Conservation (phyloP, 257 asterid species). For the Gynochthodes officinalis region DNA sequence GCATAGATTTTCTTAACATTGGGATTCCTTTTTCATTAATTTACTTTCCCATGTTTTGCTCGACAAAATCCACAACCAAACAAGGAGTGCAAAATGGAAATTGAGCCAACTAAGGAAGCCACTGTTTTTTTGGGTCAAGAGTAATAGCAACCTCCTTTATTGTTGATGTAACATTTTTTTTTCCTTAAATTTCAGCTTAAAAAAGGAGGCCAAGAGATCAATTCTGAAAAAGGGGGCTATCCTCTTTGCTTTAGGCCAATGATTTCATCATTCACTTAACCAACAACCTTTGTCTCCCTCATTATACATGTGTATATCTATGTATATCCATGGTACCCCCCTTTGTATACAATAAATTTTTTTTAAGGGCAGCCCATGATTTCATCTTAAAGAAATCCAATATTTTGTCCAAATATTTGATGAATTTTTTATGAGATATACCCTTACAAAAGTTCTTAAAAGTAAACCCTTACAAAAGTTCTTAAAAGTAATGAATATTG, state of each 20-base stretch:
- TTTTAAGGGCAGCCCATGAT: no score
- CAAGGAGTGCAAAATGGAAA: not conserved
- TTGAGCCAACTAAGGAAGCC: slow-evolving; percentile 1
- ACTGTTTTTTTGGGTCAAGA: not conserved
- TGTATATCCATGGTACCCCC: no score
- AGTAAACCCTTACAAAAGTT: no score
- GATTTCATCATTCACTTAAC: slow-evolving; percentile 22
- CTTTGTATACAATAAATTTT: no score
- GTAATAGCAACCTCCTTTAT: not conserved
- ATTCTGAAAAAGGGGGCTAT: not conserved
- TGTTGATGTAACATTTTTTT: not conserved
- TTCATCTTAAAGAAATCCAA: no score
- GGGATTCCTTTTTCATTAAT: not conserved
- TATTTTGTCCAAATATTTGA: no score
- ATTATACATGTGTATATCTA: not conserved
- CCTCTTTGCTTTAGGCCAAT: slow-evolving; percentile 21
- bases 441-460: no score
- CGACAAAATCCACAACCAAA: not conserved
- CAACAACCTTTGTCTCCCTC: slow-evolving; percentile 27
- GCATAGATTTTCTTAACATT: no score
- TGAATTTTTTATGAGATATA: no score
- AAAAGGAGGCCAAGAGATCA: not conserved
- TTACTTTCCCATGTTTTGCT: not conserved
- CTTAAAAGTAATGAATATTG: no score
- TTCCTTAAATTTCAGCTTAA: slow-evolving; percentile 6